These are phyloP conservation scores for Flueggea neowawraea DNA, from an alignment of 441 rosid genomes.

Conservation along the genomic window DNA sequence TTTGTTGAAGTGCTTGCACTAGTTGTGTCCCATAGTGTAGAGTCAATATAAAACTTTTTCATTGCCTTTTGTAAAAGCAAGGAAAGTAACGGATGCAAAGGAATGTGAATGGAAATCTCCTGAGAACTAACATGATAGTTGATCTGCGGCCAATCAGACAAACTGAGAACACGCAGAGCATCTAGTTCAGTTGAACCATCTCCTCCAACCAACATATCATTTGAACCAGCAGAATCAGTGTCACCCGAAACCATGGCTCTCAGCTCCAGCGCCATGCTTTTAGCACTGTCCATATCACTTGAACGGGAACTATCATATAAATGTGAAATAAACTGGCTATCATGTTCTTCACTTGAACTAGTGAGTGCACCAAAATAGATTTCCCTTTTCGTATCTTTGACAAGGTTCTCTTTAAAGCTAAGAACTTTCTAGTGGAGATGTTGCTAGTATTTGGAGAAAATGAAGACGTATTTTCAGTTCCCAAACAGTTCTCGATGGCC, in stretches of 20 bases:
- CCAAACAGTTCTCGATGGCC: constrained; percentile 70
- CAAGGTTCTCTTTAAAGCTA: constrained; percentile 51
- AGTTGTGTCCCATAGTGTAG: constrained; percentile 26
- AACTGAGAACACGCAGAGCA: constrained; percentile 40
- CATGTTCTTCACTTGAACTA: constrained; percentile 53
- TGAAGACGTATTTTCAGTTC: constrained; percentile 44
- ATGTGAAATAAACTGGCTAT: constrained; percentile 30
- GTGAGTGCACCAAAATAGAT: constrained; percentile 46
- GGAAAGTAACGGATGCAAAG: constrained; percentile 85
- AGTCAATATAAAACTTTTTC: constrained; percentile 62
- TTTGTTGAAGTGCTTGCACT: constrained; percentile 26
- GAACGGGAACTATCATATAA: constrained; percentile 24
- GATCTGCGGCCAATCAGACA: constrained; percentile 70
- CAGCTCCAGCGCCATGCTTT: constrained; percentile 27
- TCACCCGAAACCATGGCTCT: constrained; percentile 27
- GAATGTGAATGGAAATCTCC: constrained; percentile 83
- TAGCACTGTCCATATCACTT: constrained; percentile 39
- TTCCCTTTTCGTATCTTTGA: constrained; percentile 56
- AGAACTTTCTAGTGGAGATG: constrained; percentile 41
- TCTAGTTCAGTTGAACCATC: constrained; percentile 32
- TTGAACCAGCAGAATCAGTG: constrained; percentile 29
- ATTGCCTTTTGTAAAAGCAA: constrained; percentile 76
- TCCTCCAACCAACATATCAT: constrained; percentile 36
- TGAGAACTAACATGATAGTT: constrained; percentile 81
- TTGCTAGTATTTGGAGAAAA: constrained; percentile 35